A percentile compares a stretch with the other conserved stretches of the same genome.
Conservation (phyloP, 2,329 filamentous ascomycete genomes). For the Beauveria bassiana region DNA sequence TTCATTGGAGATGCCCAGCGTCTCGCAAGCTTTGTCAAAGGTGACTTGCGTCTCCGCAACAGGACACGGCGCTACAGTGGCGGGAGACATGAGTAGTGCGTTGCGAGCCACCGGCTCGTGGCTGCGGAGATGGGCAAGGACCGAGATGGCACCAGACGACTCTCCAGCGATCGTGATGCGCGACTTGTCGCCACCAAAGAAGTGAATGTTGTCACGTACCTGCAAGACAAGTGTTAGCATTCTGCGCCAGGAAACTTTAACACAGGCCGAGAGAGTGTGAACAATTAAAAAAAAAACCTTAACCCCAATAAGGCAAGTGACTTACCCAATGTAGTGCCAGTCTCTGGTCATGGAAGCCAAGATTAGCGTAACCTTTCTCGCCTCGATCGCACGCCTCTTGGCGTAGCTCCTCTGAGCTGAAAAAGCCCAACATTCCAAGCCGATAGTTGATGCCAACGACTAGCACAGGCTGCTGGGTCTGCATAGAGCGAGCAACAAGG, state of each 20-base stretch:
- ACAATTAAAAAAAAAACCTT: not conserved
- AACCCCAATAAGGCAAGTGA: not conserved
- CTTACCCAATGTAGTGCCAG: not conserved
- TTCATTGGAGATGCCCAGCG: not conserved
- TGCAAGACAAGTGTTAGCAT: not conserved
- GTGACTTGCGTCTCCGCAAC: not conserved
- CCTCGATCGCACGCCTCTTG: not conserved
- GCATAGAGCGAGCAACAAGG: not conserved
- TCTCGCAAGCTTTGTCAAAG: not conserved
- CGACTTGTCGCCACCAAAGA: constrained; percentile 57
- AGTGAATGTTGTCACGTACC: constrained; percentile 47
- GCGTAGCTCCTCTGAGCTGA: not conserved
- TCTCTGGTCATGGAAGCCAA: not conserved
- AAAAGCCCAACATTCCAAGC: not conserved
- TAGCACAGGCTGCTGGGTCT: not conserved
- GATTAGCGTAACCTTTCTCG: not conserved
- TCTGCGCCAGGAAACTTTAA: too few species aligned
- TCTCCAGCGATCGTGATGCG: constrained; percentile 61
- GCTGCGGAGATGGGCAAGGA: constrained; percentile 43
- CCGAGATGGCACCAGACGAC: constrained; percentile 50
- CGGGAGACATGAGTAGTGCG: not conserved
- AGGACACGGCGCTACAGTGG: not conserved
- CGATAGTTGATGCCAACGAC: not conserved
- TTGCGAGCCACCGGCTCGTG: not conserved
- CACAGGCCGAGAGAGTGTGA: too few species aligned